Evolutionary conservation across 805 yeast species (phyloP), one percentile per base, ranked within the genome.

Genomic region (Nakazawaea ernobii): DNA sequence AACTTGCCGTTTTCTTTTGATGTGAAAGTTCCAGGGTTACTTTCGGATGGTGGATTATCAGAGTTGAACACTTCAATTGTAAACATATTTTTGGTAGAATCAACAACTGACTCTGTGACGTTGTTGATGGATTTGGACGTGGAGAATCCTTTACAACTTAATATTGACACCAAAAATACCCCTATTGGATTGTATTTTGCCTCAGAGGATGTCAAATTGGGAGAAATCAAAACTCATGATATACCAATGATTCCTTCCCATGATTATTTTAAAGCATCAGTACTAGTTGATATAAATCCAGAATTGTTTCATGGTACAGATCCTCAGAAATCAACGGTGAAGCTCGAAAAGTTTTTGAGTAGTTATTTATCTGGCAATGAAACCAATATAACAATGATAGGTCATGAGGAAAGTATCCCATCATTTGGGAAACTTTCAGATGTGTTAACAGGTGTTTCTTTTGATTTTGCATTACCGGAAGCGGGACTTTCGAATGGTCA

Each of bases 331-430:
- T 52, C 53, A 0, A 39, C 44, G 7, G 44, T 52, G 14, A 53
- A 54, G 47, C 49, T 71, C 10, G 71, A 70, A 32, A 57, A 58
- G 13, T 52, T 73, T 39, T 28, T 73, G 10, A 70, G 77, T 32
- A 57, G 58, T 4, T 66, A 62, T 39, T 55, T 73, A 1, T 73
- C 78, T 0, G 73, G 74, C 2, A 54, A 62, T 24, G 55, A 53
- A 10, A 69, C 75, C 1, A 35, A 28, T 4, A 48, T 71, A 5
- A 59, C 53, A 14, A 11, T 71, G 4, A 45, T 29, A 10, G 70
- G 73, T 2, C 59, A 62, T 32, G 26, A 49, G 2, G 54, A 59
- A 14, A 52, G 58, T 1, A 39, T 64, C 20, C 39, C 48, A 13
- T 67, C 37, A n/a, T 57, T 51, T 14, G 61, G 46, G 32, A 45